phyloP scores from a whole-genome alignment of 768 basidiomycete species.

The Daedaleopsis sinensis region DNA sequence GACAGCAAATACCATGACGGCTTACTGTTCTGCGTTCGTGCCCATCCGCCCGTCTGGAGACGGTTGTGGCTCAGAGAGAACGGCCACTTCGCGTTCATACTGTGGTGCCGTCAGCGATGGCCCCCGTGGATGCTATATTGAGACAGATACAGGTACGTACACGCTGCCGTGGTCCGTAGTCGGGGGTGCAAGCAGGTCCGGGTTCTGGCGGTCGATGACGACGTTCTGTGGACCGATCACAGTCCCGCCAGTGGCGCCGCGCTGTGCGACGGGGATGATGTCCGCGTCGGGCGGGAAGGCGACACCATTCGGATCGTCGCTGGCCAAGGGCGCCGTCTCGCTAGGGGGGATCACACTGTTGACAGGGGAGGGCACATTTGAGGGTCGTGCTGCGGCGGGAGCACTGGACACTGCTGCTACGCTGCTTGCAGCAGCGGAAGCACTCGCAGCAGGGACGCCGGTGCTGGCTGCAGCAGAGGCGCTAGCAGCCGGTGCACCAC shows the following conservation, averaged over 20 bases:
- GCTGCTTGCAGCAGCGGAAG: not conserved
- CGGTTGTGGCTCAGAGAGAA: conserved; percentile 65
- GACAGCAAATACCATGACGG: not conserved
- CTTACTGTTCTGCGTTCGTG: conserved; percentile 59
- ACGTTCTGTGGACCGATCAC: conserved; percentile 62
- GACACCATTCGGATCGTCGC: conserved; percentile 31
- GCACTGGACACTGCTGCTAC: not conserved
- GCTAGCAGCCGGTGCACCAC: not conserved
- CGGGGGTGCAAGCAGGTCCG: conserved; percentile 61
- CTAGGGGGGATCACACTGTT: not conserved
- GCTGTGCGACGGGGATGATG: conserved; percentile 36
- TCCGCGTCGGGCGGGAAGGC: conserved; percentile 22
- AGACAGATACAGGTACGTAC: conserved; percentile 30
- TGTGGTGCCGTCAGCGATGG: conserved; percentile 8
- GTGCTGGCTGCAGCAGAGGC: not conserved
- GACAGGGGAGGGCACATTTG: not conserved
- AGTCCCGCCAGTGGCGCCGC: conserved; percentile 44
- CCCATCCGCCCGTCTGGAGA: conserved; percentile 63
- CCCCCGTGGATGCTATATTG: no score
- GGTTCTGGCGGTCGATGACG: conserved; percentile 54
- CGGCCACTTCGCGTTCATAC: conserved; percentile 61
- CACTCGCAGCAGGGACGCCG: not conserved
- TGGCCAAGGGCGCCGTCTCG: conserved; percentile 28
- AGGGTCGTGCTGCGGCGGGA: not conserved
- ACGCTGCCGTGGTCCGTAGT: conserved; percentile 60